phyloP scores from a whole-genome alignment of 306 rosid genomes.

The Cyamopsis tetragonoloba region DNA sequence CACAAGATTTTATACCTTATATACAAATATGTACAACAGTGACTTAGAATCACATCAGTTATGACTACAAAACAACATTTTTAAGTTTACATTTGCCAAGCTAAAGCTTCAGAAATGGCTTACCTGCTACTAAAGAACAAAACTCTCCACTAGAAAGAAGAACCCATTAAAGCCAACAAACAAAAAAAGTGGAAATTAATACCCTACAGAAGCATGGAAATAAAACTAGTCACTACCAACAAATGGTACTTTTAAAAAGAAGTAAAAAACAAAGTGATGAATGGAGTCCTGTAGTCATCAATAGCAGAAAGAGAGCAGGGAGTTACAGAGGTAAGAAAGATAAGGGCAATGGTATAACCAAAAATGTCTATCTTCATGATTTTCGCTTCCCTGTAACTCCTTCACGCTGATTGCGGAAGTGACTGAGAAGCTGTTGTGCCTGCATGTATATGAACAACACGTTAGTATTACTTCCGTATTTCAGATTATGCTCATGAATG shows the following conservation, averaged over 20 bases:
- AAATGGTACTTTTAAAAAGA: slow-evolving; percentile 23
- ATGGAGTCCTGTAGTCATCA: slow-evolving; percentile 17
- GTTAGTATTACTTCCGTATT: slow-evolving; percentile 15
- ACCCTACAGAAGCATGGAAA: slow-evolving; percentile 1
- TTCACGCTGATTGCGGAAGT: slow-evolving; percentile 85
- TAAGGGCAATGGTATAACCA: slow-evolving; percentile 30
- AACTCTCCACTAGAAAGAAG: background rate
- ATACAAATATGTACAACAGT: slow-evolving; percentile 35
- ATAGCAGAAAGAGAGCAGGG: slow-evolving; percentile 17
- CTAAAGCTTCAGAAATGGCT: slow-evolving; percentile 8
- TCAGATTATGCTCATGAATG: slow-evolving; percentile 9
- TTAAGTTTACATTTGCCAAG: slow-evolving; percentile 13
- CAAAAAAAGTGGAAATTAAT: background rate
- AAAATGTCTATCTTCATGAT: slow-evolving; percentile 41
- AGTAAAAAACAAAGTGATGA: slow-evolving; percentile 35
- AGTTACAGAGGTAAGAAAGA: background rate
- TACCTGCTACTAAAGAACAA: slow-evolving; percentile 5
- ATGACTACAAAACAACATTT: slow-evolving; percentile 14
- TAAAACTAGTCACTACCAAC: slow-evolving; percentile 1
- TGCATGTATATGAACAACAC: slow-evolving; percentile 36
- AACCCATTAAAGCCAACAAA: slow-evolving; percentile 16
- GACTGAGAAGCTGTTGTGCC: slow-evolving; percentile 96
- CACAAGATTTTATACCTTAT: slow-evolving; percentile 29
- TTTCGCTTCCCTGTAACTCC: slow-evolving; percentile 69
- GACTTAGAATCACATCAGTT: background rate